Conservation (phyloP, 2,329 filamentous ascomycete genomes). For the Aspergillus novofumigatus region DNA sequence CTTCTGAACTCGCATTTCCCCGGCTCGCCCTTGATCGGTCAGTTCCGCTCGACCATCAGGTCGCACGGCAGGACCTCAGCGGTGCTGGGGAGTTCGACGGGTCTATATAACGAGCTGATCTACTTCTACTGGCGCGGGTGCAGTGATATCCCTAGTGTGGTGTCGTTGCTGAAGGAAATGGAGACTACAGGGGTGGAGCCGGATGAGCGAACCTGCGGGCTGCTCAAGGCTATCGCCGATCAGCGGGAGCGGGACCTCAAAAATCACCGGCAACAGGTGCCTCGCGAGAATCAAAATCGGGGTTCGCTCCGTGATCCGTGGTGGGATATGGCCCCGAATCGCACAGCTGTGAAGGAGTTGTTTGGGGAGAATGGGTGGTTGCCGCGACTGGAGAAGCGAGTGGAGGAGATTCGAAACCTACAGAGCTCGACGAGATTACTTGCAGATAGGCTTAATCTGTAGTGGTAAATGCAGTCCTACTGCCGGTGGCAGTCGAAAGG, state of each 20-base stretch:
- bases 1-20: conserved; percentile 39
- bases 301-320: conserved; percentile 17
- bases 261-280: conserved; percentile 8
- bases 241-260: conserved; percentile 22
- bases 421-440: not conserved
- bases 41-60: conserved; percentile 39
- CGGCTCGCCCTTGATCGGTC: conserved; percentile 35
- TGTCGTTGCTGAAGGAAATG: conserved; percentile 42
- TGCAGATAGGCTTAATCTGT: not conserved
- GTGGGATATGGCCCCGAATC: conserved; percentile 31
- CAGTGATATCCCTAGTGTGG: conserved; percentile 38
- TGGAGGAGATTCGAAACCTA: conserved; percentile 3
- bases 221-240: conserved; percentile 29
- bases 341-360: conserved; percentile 25
- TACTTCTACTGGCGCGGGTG: conserved; percentile 40
- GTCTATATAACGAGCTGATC: conserved; percentile 44
- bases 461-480: not conserved
- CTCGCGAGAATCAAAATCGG: not conserved
- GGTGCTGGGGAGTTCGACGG: conserved; percentile 39
- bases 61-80: conserved; percentile 39
- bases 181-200: conserved; percentile 39
- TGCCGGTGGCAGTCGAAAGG: conserved; percentile 1
- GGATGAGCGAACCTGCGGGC: conserved; percentile 28
- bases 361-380: conserved; percentile 25
- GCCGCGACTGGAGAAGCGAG: conserved; percentile 14